Base-by-base conservation (phyloP, 441 rosid genomes). In the Mallotus japonicus region DNA sequence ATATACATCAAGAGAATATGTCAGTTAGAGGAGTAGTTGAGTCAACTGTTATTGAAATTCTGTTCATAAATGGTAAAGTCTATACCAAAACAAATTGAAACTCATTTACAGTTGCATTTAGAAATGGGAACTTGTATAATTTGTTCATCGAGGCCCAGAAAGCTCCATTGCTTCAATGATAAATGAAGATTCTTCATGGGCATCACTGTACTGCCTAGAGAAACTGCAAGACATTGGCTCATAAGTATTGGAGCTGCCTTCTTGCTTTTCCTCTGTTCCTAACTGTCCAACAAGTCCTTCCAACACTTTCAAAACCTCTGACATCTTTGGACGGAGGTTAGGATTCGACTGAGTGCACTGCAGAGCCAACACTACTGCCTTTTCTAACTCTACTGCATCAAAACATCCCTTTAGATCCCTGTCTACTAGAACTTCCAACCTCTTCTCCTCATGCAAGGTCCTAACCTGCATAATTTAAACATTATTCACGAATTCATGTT, bases 111-210 rank as follows among this genome's bases (percentile, higher is more conserved):
- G 44, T 56, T 76, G 75, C 62, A 79, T 57, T 55, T 28, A 46
- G 78, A 20, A 32, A 56, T 47, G 72, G 49, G 8, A 49, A 50
- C 24, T 6, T 19, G 15, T 34, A 22, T 3, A 3, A 15, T 56
- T 49, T 55, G 24, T 49, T 87, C 79, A 94, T 63, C 99, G 73
- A 68, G 99, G 99, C 84, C 99, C 95, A 3, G 97, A 94, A 37
- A 94, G 99, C 80, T 94, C 99, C 76, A 94, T 89, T 12, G 99
- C 90, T 88, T 94, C 97, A 3, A 92, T 82, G 79, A 92, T 89
- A 83, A 90, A 89, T 11, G 99, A 94, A 72, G 92, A 85, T 44
- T 85, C 91, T 56, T 90, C 93, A 32, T 75, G 91, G 63, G 81
- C 71, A 60, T 85, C 89, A 40, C 89, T 90, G 56, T 78, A 83